These are phyloP conservation scores for Darksidea phi DNA, from an alignment of 495 filamentous ascomycete species.

Conservation along the genomic window DNA sequence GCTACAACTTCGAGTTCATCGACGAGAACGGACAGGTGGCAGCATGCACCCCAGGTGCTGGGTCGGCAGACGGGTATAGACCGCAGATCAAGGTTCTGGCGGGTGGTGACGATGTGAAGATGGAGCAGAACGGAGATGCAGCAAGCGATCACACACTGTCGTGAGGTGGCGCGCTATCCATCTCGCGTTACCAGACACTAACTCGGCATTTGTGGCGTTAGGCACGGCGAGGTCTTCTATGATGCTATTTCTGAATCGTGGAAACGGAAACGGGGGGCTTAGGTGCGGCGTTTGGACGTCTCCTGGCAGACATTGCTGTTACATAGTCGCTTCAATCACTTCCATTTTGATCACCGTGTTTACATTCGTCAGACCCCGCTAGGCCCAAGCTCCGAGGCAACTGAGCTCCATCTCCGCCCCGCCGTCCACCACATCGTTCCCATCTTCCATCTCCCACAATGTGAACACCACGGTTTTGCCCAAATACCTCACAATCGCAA, in stretches of 20 bases:
- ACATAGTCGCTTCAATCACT: no score
- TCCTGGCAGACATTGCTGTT: no score
- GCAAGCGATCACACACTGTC: constrained; percentile 29
- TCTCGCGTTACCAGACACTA: background rate
- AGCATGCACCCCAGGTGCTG: constrained; percentile 79
- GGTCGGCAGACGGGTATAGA: constrained; percentile 50
- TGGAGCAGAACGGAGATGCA: constrained; percentile 39
- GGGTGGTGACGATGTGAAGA: constrained; percentile 61
- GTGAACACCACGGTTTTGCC: constrained; percentile 6
- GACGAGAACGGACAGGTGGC: constrained; percentile 89
- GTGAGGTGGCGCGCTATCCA: background rate
- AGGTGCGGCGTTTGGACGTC: no score
- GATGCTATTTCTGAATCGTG: no score
- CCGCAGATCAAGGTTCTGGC: constrained; percentile 72
- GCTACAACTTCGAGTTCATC: constrained; percentile 98
- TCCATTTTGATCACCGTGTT: no score
- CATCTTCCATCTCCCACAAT: constrained; percentile 7
- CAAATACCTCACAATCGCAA: background rate
- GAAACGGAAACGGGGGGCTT: no score
- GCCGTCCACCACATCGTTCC: constrained; percentile 2
- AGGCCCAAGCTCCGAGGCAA: constrained; percentile 19
- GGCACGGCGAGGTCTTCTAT: background rate
- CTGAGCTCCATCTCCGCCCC: constrained; percentile 2
- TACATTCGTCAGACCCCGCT: background rate
- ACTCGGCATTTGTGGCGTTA: constrained; percentile 7